Base-by-base conservation (phyloP, 2,329 filamentous ascomycete genomes). In the Ceratocystis alfenasii region DNA sequence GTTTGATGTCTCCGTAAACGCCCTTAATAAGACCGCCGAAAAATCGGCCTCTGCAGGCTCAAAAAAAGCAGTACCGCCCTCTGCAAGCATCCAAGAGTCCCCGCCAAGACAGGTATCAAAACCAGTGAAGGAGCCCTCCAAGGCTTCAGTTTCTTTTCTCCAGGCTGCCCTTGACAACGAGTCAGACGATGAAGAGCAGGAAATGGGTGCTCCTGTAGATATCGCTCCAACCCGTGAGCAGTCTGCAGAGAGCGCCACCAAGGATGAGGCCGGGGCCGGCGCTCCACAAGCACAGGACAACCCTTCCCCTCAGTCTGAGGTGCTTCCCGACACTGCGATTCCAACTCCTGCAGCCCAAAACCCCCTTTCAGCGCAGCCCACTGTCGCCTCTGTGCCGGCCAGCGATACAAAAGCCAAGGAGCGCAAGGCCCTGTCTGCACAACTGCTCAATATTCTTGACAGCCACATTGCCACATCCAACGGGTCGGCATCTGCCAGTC, bases 401-500 rank as follows among this genome's bases (percentile, higher is more conserved):
- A 5, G 46, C 25, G 41, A 62, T 12, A 17, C 63, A 12, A 63
- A 60, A 60, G 57, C 55, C 20, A 57, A 57, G 2, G 65, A 66
- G 59, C 65, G 67, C 10, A 66, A 61, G n/a, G 65, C 65, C 3
- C 63, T 66, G 20, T 68, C 65, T 28, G 64, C 63, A 25, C 44
- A 65, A 28, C 46, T 63, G 50, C 71, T 3, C 68, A 53, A 66
- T 62, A 7, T 68, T 69, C 53, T 66, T 64, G 45, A 60, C 68
- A 45, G 45, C 68, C n/a, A 69, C 45, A 44, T 55, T 60, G 41
- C 50, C 60, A 57, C 60, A 17, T 53, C 44, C 33, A 30, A 62
- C 20, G 62, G 50, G 22, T 65, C 66, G 7, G 50, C 36, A n/a
- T 41, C 59, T 36, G 69, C 66, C 70, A 67, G 67, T 69, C 69